phyloP scores from a whole-genome alignment of 306 rosid species.

The Casuarina cunninghamiana region DNA sequence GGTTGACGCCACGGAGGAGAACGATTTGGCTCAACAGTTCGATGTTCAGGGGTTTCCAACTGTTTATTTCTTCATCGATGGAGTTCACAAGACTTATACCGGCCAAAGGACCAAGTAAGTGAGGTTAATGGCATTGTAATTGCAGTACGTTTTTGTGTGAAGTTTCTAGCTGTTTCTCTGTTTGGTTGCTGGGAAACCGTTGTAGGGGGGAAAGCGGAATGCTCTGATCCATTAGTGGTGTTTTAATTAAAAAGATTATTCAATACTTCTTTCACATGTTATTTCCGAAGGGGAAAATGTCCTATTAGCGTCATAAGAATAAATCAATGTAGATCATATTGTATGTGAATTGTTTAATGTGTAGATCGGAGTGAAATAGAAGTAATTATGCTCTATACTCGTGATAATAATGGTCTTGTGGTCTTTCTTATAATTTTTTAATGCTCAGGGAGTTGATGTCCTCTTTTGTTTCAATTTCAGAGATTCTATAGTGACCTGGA shows the following conservation, averaged over 20 bases:
- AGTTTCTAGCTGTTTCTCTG: not conserved
- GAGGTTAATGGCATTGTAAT: not conserved
- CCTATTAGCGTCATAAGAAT: too few species aligned
- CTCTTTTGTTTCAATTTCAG: slow-evolving; percentile 36
- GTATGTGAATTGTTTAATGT: not conserved
- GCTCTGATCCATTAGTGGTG: not conserved
- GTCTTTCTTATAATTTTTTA: not conserved
- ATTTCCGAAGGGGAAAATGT: too few species aligned
- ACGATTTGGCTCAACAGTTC: slow-evolving; percentile 70
- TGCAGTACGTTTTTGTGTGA: not conserved
- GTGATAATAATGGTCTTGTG: not conserved
- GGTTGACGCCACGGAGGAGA: slow-evolving; percentile 90
- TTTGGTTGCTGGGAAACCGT: not conserved
- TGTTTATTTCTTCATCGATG: slow-evolving; percentile 69
- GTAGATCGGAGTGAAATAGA: not conserved
- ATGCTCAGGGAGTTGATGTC: slow-evolving; percentile 12
- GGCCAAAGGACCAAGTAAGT: slow-evolving; percentile 84
- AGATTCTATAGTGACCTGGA: slow-evolving; percentile 86
- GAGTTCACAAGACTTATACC: slow-evolving; percentile 68
- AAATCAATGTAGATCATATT: not conserved
- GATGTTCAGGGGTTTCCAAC: slow-evolving; percentile 92
- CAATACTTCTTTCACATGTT: too few species aligned
- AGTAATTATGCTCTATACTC: not conserved
- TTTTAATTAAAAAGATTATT: not conserved
- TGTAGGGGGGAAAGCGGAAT: not conserved